These are phyloP conservation scores for Solanum peruvianum DNA, from an alignment of 257 asterid genomes.

Conservation along the genomic window DNA sequence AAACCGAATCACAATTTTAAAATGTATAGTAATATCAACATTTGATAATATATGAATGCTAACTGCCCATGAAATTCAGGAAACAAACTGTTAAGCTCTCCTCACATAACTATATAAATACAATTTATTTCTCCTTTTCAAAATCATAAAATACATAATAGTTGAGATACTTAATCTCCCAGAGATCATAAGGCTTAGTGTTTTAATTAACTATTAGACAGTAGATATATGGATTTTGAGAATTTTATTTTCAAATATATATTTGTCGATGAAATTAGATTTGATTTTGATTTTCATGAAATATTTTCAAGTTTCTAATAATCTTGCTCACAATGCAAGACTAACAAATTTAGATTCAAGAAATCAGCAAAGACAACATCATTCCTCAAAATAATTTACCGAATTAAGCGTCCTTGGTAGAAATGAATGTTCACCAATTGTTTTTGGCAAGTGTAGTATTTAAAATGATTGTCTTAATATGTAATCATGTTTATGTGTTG, in stretches of 20 bases:
- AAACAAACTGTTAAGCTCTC: not conserved
- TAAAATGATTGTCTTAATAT: constrained; percentile 4
- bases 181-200: not conserved
- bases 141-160: not conserved
- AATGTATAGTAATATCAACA: not conserved
- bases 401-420: too few relatives aligned
- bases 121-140: too few relatives aligned
- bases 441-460: not conserved
- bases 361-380: too few relatives aligned
- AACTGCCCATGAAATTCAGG: not conserved
- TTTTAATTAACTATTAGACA: not conserved
- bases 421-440: too few relatives aligned
- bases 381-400: too few relatives aligned
- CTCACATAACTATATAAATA: too few relatives aligned
- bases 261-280: too few relatives aligned
- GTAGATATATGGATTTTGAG: not conserved
- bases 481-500: not conserved
- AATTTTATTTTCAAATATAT: too few relatives aligned
- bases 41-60: not conserved
- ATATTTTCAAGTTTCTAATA: too few relatives aligned
- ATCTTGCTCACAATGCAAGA: not conserved
- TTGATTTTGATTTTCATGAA: too few relatives aligned
- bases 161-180: not conserved
- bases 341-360: too few relatives aligned
- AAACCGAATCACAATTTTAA: not conserved